Evolutionary conservation across 1,284 basidiomycete species (phyloP), one percentile per base, ranked within the genome.

Genomic region (Rhodotorula sp.): DNA sequence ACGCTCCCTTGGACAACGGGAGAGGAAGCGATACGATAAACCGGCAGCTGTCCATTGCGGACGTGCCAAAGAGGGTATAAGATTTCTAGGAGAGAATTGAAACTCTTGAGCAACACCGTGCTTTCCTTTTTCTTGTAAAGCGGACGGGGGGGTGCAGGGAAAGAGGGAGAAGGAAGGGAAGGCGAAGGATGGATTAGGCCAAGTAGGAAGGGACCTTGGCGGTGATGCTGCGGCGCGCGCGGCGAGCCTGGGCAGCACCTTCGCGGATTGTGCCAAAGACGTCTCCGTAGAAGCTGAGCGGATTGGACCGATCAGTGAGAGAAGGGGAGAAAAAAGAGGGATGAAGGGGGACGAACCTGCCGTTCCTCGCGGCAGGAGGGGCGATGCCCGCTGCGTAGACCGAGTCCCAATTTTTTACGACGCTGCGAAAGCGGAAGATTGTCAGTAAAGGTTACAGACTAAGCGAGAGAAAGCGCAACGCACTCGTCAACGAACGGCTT

Each of bases 391-490:
- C 46, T 16, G 58, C 58, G 72, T 75, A 80, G 52, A 63, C 60
- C 18, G 67, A 59, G 60, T 78, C 69, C 79, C 79, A 80, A 62
- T 77, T 72, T 30, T 59, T 58, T 59, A 79, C n/a, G 62, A 79
- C 78, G 60, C 76, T 78, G 64, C 76, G 40, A 11, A n/a, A n/a
- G n/a, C n/a, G n/a, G n/a, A n/a, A n/a, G n/a, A n/a, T n/a, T 15
- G 20, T n/a, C 6, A 28, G 28, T 1, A 0, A 13, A 22, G 22
- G 53, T 7, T 20, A 18, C 24, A 9, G 20, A 44, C 7, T 18
- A 46, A 16, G 24, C 24, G 18, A 26, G 20, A 28, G 44, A 30
- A n/a, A 22, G 16, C 24, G 8, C 22, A 30, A 68, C 67, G 4
- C 24, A 65, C 67, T 71, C 64, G 51, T 78, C 69, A 46, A 81